These are phyloP conservation scores for Verticillium zaregamsianum DNA, from an alignment of 2,329 filamentous ascomycete genomes.

Conservation along the genomic window DNA sequence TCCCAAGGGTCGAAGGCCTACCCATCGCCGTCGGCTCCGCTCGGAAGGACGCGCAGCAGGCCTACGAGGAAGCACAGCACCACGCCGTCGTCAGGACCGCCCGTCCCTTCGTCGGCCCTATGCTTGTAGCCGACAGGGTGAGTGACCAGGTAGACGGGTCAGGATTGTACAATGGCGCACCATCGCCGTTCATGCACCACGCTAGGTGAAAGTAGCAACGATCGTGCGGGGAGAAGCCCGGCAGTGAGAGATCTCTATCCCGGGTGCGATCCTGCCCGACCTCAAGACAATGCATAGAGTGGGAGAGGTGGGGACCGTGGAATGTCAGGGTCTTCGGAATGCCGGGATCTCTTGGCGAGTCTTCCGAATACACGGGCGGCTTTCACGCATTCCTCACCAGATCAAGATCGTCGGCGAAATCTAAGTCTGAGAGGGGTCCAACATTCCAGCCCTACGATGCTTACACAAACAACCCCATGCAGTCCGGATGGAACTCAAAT, in stretches of 20 bases:
- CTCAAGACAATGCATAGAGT: not conserved
- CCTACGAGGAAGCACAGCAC: not conserved
- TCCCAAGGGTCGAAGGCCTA: conserved; percentile 12
- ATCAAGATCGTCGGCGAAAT: not conserved
- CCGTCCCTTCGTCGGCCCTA: not conserved
- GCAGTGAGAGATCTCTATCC: not conserved
- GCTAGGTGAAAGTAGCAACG: not conserved
- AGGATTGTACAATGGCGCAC: not conserved
- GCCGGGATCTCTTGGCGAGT: not conserved
- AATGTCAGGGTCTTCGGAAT: not conserved
- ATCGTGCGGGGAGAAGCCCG: not conserved
- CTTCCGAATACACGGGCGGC: not conserved
- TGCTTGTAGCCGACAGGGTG: not conserved
- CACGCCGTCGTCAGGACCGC: not conserved
- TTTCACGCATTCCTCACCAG: not conserved
- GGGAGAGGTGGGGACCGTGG: not conserved
- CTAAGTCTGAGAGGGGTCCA: not conserved
- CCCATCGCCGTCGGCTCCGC: not conserved
- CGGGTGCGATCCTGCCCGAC: not conserved
- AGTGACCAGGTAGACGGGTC: not conserved
- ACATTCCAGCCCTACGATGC: not conserved
- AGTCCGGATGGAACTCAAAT: not conserved
- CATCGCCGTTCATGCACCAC: not conserved
- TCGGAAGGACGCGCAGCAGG: not conserved
- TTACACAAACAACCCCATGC: not conserved